phyloP scores from a whole-genome alignment of 1,139 yeast species.

The Pneumocystis canis region DNA sequence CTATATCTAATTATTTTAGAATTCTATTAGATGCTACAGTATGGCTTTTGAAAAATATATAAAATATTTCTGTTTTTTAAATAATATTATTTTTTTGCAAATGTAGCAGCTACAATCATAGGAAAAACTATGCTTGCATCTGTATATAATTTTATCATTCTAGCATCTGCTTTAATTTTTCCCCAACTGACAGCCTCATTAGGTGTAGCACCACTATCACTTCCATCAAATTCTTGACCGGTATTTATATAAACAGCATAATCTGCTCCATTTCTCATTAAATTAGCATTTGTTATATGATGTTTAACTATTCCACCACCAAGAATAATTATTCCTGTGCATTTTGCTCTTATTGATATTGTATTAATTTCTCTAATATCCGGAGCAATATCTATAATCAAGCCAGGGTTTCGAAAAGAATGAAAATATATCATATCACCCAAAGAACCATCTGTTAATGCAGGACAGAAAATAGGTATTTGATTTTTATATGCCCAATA shows the following conservation, averaged over 20 bases:
- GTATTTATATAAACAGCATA: conserved; percentile 93
- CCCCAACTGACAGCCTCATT: conserved; percentile 99
- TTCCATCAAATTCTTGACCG: conserved; percentile 96
- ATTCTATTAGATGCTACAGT: too few species aligned
- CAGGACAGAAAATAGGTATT: conserved; percentile 94
- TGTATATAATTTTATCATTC: conserved; percentile 78
- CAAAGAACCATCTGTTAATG: conserved; percentile 91
- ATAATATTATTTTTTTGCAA: conserved; percentile 35
- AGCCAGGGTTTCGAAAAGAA: conserved; percentile 82
- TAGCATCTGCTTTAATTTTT: conserved; percentile 87
- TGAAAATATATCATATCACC: conserved; percentile 99
- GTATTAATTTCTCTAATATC: conserved; percentile 85
- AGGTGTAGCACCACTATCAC: conserved; percentile 98
- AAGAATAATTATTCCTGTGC: conserved; percentile 86
- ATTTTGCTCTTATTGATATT: conserved; percentile 88
- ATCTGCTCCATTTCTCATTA: conserved; percentile 99
- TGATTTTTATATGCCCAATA: conserved; percentile 97
- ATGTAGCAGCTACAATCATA: conserved; percentile 90
- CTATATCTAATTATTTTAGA: too few species aligned
- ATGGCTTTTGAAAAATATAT: too few species aligned
- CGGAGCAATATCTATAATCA: conserved; percentile 80
- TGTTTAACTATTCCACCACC: conserved; percentile 97
- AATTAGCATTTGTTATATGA: conserved; percentile 92
- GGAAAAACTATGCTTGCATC: conserved; percentile 97
- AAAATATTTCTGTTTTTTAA: background rate